Evolutionary conservation across 2,329 filamentous ascomycete species (phyloP), one percentile per base, ranked within the genome.

Genomic region (Diaporthe vaccinii): DNA sequence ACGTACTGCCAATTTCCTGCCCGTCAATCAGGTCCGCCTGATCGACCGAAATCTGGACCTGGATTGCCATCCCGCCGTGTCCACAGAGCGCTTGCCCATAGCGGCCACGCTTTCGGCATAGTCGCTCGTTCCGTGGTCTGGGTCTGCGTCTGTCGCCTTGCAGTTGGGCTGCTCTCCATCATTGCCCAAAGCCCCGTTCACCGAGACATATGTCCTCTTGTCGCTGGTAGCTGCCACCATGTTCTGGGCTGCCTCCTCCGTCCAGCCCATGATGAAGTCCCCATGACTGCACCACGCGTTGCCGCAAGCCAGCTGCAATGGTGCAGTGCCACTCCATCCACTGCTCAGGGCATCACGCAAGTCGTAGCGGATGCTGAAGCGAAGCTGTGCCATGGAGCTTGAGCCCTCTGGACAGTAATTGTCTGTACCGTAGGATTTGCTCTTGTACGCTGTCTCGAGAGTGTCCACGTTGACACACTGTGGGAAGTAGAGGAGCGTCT

Each of bases 401-500:
- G 83, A 85, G 76, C 82, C 84, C 9, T 75, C 65, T 1, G 85
- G 85, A 77, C 85, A 86, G 49, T 77, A 78, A 74, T 83, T 83
- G 3, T 76, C 58, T 2, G 84, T 86, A 44, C 80, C 80, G 67
- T 83, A 82, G 34, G 78, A 67, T 17, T 59, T 68, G 39, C 76
- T 75, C 76, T 80, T 78, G 75, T 84, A 84, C 78, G 74, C 77
- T n/a, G 78, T 74, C 73, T 79, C 78, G 51, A 79, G 78, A n/a
- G 77, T 78, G 51, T 75, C 77, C 31, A 71, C 57, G 77, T 86
- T 83, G 78, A 85, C 83, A 78, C 85, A 86, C 76, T 85, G 80
- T 20, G 82, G 85, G 80, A 86, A 76, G 57, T 75, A 76, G 94
- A 46, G 89, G 89, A 78, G 92, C 89, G 82, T 91, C 88, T 76